Conservation (phyloP, 202 grass and related monocot genomes). For the Panicum virgatum region DNA sequence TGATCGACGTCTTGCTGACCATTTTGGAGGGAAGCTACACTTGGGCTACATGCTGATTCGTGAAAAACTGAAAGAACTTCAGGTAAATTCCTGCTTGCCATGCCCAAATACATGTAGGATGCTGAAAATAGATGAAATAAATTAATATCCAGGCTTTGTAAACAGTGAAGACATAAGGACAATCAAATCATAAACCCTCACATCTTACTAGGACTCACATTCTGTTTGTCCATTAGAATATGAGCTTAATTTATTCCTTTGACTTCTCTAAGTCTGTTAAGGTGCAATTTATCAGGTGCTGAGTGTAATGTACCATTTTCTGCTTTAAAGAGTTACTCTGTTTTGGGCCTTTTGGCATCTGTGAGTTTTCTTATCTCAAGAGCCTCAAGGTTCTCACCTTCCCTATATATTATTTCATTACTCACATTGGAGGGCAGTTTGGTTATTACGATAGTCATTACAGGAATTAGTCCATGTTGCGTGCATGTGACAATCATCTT, state of each 20-base stretch:
- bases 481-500: conserved; percentile 50
- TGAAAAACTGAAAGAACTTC: conserved; percentile 82
- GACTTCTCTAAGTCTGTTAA: conserved; percentile 47
- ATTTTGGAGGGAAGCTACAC: conserved; percentile 99
- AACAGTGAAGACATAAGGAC: conserved; percentile 13
- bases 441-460: conserved; percentile 58
- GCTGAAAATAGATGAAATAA: conserved; percentile 21
- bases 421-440: conserved; percentile 51
- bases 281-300: conserved; percentile 67
- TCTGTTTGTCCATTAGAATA: conserved; percentile 41
- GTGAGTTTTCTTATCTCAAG: conserved; percentile 67
- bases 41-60: conserved; percentile 96
- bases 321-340: conserved; percentile 71
- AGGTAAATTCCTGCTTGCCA: conserved; percentile 59
- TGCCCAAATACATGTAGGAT: neutral
- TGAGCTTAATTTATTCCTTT: conserved; percentile 37
- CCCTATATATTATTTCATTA: conserved; percentile 59
- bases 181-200: conserved; percentile 29
- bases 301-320: conserved; percentile 66
- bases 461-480: conserved; percentile 60
- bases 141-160: conserved; percentile 2
- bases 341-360: conserved; percentile 72
- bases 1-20: conserved; percentile 95
- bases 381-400: conserved; percentile 55
- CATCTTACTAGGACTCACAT: conserved; percentile 24